Evolutionary conservation across 208 protist genomes (phyloP).

Genomic region (Trichomonas tenax): DNA sequence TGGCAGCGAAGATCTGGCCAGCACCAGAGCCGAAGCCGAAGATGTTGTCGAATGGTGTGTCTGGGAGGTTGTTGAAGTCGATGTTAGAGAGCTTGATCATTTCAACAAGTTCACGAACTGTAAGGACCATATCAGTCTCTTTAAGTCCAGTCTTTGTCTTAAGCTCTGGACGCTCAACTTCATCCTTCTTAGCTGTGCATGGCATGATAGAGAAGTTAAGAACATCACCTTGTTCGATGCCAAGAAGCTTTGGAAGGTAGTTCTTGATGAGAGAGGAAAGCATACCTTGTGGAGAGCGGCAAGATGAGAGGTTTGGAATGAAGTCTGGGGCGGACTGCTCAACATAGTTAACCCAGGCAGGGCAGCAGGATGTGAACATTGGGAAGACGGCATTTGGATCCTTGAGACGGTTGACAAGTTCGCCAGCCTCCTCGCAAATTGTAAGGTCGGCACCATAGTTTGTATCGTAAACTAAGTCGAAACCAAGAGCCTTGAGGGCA

Average conservation of each 20-base stretch:
- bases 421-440: slow-evolving; percentile 39
- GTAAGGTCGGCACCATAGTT: slow-evolving; percentile 40
- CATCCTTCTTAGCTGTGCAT: slow-evolving; percentile 39
- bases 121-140: slow-evolving; percentile 25
- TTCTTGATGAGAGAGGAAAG: neutral
- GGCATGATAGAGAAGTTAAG: slow-evolving; percentile 33
- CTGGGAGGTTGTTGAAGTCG: neutral
- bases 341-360: slow-evolving; percentile 39
- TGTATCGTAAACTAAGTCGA: slow-evolving; percentile 44
- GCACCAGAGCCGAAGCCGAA: slow-evolving; percentile 36
- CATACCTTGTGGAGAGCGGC: neutral
- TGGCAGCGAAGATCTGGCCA: slow-evolving; percentile 32
- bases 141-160: neutral
- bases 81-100: slow-evolving; percentile 17
- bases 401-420: slow-evolving; percentile 30
- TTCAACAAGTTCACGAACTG: neutral
- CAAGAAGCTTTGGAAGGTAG: neutral
- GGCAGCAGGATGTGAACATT: slow-evolving; percentile 42
- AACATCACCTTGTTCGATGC: neutral
- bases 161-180: neutral
- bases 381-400: slow-evolving; percentile 29
- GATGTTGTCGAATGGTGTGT: slow-evolving; percentile 26
- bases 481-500: slow-evolving; percentile 35
- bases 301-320: slow-evolving; percentile 1
- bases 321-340: neutral